Evolutionary conservation across 495 filamentous ascomycete species (phyloP).

Genomic region (Penicillium manginii): DNA sequence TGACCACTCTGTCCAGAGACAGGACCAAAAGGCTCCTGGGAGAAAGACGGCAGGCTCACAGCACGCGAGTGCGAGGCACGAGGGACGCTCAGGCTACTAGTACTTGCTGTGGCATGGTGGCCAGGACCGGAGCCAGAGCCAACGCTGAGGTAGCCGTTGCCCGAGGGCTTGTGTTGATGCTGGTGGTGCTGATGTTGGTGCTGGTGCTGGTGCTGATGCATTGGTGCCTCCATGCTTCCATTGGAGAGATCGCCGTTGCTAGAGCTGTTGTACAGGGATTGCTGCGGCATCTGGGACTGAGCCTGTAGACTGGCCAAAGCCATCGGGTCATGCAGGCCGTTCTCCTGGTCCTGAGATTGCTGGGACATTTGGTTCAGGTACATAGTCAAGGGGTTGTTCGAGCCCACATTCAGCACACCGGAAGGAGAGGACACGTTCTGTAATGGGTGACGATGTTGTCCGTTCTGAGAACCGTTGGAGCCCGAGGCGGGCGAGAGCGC

Average conservation of each 20-base stretch:
- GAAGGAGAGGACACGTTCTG: slow-evolving; percentile 63
- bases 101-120: slow-evolving; percentile 66
- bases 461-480: slow-evolving; percentile 58
- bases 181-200: too few species aligned
- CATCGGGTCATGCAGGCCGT: slow-evolving; percentile 52
- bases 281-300: slow-evolving; percentile 62
- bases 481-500: slow-evolving; percentile 59
- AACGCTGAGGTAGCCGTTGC: slow-evolving; percentile 59
- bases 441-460: slow-evolving; percentile 53
- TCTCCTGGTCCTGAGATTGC: slow-evolving; percentile 67
- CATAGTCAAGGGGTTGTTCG: slow-evolving; percentile 91
- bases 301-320: slow-evolving; percentile 60
- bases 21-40: slow-evolving; percentile 61
- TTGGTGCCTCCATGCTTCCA: slow-evolving; percentile 50
- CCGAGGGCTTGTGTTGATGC: slow-evolving; percentile 58
- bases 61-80: slow-evolving; percentile 81
- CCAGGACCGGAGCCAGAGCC: slow-evolving; percentile 63
- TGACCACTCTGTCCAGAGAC: slow-evolving; percentile 45
- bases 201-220: slow-evolving; percentile 56
- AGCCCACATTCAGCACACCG: slow-evolving; percentile 73
- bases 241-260: slow-evolving; percentile 60
- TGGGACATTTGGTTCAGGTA: slow-evolving; percentile 88
- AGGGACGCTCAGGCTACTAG: slow-evolving; percentile 57
- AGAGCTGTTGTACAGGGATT: slow-evolving; percentile 52
- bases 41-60: slow-evolving; percentile 79